A percentile compares a stretch with the other conserved stretches of the same genome.
These are phyloP conservation scores for Senna tora DNA, from an alignment of 306 rosid genomes.

Conservation along the genomic window DNA sequence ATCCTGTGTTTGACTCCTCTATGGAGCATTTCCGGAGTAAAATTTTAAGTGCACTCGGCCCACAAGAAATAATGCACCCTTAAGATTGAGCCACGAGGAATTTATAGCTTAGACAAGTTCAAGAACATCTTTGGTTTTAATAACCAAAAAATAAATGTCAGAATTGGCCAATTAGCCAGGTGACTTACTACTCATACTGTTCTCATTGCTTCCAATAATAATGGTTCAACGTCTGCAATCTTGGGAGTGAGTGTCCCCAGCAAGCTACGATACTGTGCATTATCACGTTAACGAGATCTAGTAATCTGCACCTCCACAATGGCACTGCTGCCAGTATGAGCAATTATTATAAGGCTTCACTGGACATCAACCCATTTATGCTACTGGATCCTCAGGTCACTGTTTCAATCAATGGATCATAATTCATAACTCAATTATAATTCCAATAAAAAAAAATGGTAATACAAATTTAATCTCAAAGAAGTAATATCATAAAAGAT, in stretches of 20 bases:
- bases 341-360: background rate
- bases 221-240: background rate
- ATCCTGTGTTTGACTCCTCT: background rate
- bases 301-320: background rate
- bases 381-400: background rate
- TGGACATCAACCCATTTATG: background rate
- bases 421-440: background rate
- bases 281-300: background rate
- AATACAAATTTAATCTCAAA: conserved; percentile 17
- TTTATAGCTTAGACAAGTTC: background rate
- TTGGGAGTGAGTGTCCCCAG: background rate
- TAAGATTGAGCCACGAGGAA: background rate
- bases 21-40: background rate
- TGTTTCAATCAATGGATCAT: background rate
- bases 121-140: background rate
- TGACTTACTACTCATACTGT: background rate
- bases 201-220: background rate
- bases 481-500: background rate
- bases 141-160: background rate
- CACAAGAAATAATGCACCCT: no score
- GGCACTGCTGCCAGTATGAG: background rate
- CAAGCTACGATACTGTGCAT: background rate
- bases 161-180: conserved; percentile 23
- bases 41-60: background rate
- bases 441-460: background rate